phyloP scores from a whole-genome alignment of 805 yeast species.

The Nakazawaea populi region DNA sequence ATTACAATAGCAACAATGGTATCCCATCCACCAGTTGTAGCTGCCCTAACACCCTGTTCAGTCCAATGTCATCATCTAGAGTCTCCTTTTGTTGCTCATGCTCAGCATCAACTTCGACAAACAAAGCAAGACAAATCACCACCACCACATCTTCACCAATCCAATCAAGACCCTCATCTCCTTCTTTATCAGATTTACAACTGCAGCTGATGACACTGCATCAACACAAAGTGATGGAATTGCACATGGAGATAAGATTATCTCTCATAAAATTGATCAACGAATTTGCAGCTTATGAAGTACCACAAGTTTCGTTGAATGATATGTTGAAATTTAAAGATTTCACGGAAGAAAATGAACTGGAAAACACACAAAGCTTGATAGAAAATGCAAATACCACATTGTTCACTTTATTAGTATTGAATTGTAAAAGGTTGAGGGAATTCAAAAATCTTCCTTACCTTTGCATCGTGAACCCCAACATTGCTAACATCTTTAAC shows the following conservation, averaged over 20 bases:
- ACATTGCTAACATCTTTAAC: slow-evolving; percentile 71
- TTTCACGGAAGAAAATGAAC: slow-evolving; percentile 21
- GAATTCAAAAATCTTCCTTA: slow-evolving; percentile 76
- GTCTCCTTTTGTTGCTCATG: neutral
- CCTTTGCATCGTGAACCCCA: slow-evolving; percentile 80
- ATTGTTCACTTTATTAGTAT: slow-evolving; percentile 46
- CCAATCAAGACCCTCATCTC: neutral
- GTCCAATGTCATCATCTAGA: neutral
- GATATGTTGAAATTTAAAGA: slow-evolving; percentile 41
- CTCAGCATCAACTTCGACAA: too few relatives aligned
- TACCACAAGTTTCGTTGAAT: slow-evolving; percentile 48
- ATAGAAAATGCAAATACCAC: slow-evolving; percentile 48
- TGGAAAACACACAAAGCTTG: slow-evolving; percentile 25
- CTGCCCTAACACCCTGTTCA: neutral
- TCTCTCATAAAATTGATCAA: slow-evolving; percentile 54
- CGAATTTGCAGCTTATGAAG: slow-evolving; percentile 44
- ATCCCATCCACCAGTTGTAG: neutral
- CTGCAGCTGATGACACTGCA: neutral
- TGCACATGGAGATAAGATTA: slow-evolving; percentile 47
- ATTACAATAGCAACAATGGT: slow-evolving; percentile 1
- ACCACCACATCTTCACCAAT: neutral
- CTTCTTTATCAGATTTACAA: neutral
- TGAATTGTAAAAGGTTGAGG: slow-evolving; percentile 65
- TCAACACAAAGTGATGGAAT: slow-evolving; percentile 2
- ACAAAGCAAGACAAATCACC: neutral